These are phyloP conservation scores for Sporisorium sorghi DNA, from an alignment of 1,284 basidiomycete species.

Conservation along the genomic window DNA sequence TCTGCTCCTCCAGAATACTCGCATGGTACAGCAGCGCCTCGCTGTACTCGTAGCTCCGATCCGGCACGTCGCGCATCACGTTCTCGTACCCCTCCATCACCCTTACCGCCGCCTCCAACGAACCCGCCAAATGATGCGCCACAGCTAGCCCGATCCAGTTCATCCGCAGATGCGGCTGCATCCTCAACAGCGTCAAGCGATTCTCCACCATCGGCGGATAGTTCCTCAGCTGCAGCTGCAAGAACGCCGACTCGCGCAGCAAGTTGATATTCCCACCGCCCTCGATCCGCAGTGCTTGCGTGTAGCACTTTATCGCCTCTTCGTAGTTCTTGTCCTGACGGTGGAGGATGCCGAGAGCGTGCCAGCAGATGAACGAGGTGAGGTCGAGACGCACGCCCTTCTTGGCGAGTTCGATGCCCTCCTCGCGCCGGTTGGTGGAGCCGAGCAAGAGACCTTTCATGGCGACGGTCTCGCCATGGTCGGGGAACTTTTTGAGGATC, in stretches of 20 bases:
- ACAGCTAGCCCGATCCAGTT: conserved; percentile 92
- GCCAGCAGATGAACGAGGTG: conserved; percentile 96
- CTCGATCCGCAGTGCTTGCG: conserved; percentile 84
- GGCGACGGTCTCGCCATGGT: conserved; percentile 78
- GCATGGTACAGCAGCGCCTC: conserved; percentile 88
- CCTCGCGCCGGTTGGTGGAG: conserved; percentile 69
- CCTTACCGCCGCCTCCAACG: conserved; percentile 78
- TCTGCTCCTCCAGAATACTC: conserved; percentile 80
- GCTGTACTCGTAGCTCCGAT: conserved; percentile 76
- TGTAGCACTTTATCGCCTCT: conserved; percentile 85
- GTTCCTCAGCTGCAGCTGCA: conserved; percentile 89
- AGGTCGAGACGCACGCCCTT: conserved; percentile 85
- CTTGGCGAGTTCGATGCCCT: conserved; percentile 84
- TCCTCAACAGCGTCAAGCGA: conserved; percentile 81
- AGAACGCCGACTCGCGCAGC: conserved; percentile 86
- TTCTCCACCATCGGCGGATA: conserved; percentile 85
- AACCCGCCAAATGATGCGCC: conserved; percentile 86
- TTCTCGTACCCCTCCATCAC: conserved; percentile 77
- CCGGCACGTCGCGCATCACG: conserved; percentile 58
- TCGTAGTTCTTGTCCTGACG: conserved; percentile 84
- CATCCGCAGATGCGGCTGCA: conserved; percentile 84
- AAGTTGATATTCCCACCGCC: conserved; percentile 90
- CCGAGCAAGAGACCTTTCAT: conserved; percentile 67
- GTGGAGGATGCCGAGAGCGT: conserved; percentile 81
- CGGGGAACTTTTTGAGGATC: conserved; percentile 93